Evolutionary conservation across 2,329 filamentous ascomycete species (phyloP).

Genomic region (Aspergillus brasiliensis): DNA sequence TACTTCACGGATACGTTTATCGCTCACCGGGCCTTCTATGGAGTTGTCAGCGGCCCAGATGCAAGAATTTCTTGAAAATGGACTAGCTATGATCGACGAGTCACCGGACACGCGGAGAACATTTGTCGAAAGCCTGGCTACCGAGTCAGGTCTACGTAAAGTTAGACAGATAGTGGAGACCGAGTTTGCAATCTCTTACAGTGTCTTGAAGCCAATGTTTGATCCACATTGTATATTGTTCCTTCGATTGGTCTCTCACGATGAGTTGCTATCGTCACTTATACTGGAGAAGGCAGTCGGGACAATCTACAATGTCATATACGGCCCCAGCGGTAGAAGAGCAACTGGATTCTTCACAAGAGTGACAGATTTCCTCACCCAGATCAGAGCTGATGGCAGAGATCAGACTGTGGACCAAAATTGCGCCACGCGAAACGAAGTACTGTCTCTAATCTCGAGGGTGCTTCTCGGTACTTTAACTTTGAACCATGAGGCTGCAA

Average conservation of each 20-base stretch:
- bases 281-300: conserved; percentile 13
- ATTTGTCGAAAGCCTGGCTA: conserved; percentile 3
- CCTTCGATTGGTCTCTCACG: conserved; percentile 8
- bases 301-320: conserved; percentile 18
- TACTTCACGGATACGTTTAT: background rate
- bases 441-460: conserved; percentile 5
- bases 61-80: background rate
- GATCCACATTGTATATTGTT: conserved; percentile 17
- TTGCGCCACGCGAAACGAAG: background rate
- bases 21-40: background rate
- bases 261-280: conserved; percentile 5
- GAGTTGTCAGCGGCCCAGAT: background rate
- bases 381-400: background rate
- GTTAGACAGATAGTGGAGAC: conserved; percentile 14
- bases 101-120: background rate
- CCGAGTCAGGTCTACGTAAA: conserved; percentile 11
- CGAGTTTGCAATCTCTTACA: conserved; percentile 10
- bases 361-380: background rate
- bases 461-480: conserved; percentile 8
- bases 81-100: background rate
- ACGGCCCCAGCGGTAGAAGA: conserved; percentile 10
- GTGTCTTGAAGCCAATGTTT: conserved; percentile 15
- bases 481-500: conserved; percentile 8
- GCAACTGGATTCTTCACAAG: conserved; percentile 7
- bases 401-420: background rate